phyloP scores from a whole-genome alignment of 257 asterid species.

The Primulina huaijiensis region DNA sequence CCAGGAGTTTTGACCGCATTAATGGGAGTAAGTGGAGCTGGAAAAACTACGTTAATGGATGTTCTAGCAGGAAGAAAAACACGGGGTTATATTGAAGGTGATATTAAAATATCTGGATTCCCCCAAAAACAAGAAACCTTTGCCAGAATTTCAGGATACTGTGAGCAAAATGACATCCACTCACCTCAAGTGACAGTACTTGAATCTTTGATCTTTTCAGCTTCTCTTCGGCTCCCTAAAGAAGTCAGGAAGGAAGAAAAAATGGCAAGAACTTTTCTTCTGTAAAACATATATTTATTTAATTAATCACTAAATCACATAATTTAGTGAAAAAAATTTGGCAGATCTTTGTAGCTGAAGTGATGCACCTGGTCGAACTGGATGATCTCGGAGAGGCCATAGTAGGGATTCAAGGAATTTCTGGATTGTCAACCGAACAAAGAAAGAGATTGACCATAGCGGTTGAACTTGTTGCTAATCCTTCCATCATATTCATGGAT shows the following conservation, averaged over 20 bases:
- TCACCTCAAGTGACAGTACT: slow-evolving; percentile 67
- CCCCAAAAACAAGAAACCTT: slow-evolving; percentile 63
- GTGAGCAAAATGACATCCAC: slow-evolving; percentile 66
- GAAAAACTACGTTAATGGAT: slow-evolving; percentile 74
- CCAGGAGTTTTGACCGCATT: slow-evolving; percentile 71
- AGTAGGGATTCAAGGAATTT: slow-evolving; percentile 61
- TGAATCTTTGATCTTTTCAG: slow-evolving; percentile 61
- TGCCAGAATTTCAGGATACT: slow-evolving; percentile 68
- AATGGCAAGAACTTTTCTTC: slow-evolving; percentile 32
- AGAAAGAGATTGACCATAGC: slow-evolving; percentile 68
- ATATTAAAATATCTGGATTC: slow-evolving; percentile 61
- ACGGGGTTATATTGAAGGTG: slow-evolving; percentile 62
- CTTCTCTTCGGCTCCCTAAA: slow-evolving; percentile 53
- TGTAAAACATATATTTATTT: neutral
- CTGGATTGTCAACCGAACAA: slow-evolving; percentile 63
- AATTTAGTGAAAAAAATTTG: neutral
- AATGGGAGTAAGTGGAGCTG: slow-evolving; percentile 83
- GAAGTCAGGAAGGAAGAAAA: slow-evolving; percentile 48
- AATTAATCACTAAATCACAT: neutral
- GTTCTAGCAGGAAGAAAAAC: slow-evolving; percentile 68
- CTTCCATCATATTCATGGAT: slow-evolving; percentile 72
- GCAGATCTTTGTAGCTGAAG: slow-evolving; percentile 57
- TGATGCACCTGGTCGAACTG: slow-evolving; percentile 61
- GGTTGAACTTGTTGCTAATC: slow-evolving; percentile 68
- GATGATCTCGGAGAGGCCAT: slow-evolving; percentile 47